phyloP scores from a whole-genome alignment of 805 yeast species.

The Wickerhamomyces queroliae region DNA sequence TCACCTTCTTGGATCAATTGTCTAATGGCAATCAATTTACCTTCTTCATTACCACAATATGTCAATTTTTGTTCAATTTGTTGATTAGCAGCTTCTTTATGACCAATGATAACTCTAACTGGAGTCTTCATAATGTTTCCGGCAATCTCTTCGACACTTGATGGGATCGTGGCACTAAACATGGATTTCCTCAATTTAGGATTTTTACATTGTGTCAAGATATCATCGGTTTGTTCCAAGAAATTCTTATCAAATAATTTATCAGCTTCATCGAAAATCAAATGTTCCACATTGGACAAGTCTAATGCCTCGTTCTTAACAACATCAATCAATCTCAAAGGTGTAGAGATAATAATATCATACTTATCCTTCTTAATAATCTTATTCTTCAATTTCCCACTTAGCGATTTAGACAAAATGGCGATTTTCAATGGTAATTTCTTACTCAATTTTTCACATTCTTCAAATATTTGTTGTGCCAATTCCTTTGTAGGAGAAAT shows the following conservation, averaged over 20 bases:
- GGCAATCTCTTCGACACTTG: constrained; percentile 87
- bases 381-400: constrained; percentile 60
- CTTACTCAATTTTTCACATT: constrained; percentile 50
- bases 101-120: constrained; percentile 83
- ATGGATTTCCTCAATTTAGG: constrained; percentile 56
- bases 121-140: constrained; percentile 70
- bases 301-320: constrained; percentile 56
- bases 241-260: constrained; percentile 83
- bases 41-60: constrained; percentile 91
- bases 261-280: constrained; percentile 95
- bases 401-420: constrained; percentile 64
- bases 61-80: constrained; percentile 78
- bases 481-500: constrained; percentile 94
- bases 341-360: constrained; percentile 84
- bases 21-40: constrained; percentile 87
- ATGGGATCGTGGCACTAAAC: constrained; percentile 94
- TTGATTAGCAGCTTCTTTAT: constrained; percentile 85
- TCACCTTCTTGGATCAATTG: constrained; percentile 82
- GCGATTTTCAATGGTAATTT: constrained; percentile 45
- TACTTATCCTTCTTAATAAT: constrained; percentile 55
- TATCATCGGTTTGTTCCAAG: constrained; percentile 84
- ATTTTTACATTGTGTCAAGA: constrained; percentile 44
- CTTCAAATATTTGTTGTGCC: constrained; percentile 77
- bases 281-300: constrained; percentile 59
- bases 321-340: constrained; percentile 78